Conservation (phyloP, 805 yeast genomes). For the Metschnikowia cubensis region DNA sequence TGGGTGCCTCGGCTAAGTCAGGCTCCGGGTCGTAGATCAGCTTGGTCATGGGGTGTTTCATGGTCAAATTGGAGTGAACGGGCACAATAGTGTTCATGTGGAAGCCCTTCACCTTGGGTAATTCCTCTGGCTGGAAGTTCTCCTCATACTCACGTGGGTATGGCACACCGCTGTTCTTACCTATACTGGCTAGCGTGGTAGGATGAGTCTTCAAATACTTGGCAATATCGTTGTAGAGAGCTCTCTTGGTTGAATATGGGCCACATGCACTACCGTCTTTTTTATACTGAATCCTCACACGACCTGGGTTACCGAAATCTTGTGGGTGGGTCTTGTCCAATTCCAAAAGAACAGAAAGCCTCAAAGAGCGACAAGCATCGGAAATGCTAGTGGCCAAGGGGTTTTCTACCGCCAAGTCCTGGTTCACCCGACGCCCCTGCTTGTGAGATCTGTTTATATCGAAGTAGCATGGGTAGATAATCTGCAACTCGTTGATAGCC, state of each 20-base stretch:
- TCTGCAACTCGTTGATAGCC: slow-evolving; percentile 64
- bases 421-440: slow-evolving; percentile 80
- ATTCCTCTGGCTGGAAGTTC: slow-evolving; percentile 50
- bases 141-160: slow-evolving; percentile 56
- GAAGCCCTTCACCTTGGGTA: slow-evolving; percentile 83
- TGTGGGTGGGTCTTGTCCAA: slow-evolving; percentile 91
- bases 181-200: slow-evolving; percentile 59
- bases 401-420: slow-evolving; percentile 68
- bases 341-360: slow-evolving; percentile 51
- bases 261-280: slow-evolving; percentile 40
- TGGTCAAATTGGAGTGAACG: slow-evolving; percentile 71
- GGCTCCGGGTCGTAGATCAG: slow-evolving; percentile 53
- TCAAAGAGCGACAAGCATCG: slow-evolving; percentile 58
- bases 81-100: slow-evolving; percentile 86
- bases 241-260: slow-evolving; percentile 51
- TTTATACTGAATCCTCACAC: slow-evolving; percentile 73
- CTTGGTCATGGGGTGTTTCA: slow-evolving; percentile 82
- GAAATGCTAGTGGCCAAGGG: slow-evolving; percentile 82
- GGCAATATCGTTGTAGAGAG: slow-evolving; percentile 56
- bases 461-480: slow-evolving; percentile 89
- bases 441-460: slow-evolving; percentile 69
- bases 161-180: slow-evolving; percentile 48
- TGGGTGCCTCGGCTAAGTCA: slow-evolving; percentile 34
- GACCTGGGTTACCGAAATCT: slow-evolving; percentile 97
- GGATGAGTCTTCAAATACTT: slow-evolving; percentile 62